These are phyloP conservation scores for Rhodotorula sp. DNA, from an alignment of 1,284 basidiomycete genomes.

Conservation along the genomic window DNA sequence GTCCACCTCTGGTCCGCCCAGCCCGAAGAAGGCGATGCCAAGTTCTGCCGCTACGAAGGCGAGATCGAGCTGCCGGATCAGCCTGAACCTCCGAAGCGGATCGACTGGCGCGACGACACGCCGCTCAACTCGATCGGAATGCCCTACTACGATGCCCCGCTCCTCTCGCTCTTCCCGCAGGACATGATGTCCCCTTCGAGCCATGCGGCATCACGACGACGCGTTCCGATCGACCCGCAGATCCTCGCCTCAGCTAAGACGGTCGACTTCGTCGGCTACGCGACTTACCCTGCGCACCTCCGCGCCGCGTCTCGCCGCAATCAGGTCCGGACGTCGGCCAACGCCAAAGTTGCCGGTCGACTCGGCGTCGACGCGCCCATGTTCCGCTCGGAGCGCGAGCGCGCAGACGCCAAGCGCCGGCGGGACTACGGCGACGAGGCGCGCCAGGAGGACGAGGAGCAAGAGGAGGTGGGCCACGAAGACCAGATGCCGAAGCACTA, in stretches of 20 bases:
- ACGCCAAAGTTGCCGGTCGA: constrained; percentile 54
- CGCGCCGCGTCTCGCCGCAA: constrained; percentile 82
- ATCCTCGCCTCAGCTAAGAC: constrained; percentile 70
- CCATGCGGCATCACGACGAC: constrained; percentile 43
- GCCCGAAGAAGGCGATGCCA: constrained; percentile 52
- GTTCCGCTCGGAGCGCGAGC: constrained; percentile 77
- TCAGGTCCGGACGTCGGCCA: constrained; percentile 58
- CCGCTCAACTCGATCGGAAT: constrained; percentile 88
- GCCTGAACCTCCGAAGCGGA: constrained; percentile 66
- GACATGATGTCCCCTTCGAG: constrained; percentile 6
- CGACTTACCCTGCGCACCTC: constrained; percentile 66
- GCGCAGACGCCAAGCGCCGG: constrained; percentile 33
- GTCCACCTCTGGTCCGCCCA: constrained; percentile 82
- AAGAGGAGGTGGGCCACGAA: constrained; percentile 39
- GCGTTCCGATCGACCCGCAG: constrained; percentile 66
- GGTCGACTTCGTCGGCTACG: constrained; percentile 90
- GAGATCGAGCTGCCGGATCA: constrained; percentile 82
- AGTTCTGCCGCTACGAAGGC: constrained; percentile 67
- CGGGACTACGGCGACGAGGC: constrained; percentile 31
- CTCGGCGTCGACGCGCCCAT: constrained; percentile 57
- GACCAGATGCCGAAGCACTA: constrained; percentile 75
- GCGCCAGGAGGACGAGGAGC: constrained; percentile 44
- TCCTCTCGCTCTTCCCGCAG: constrained; percentile 72
- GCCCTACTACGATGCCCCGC: constrained; percentile 75
- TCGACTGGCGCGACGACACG: constrained; percentile 80